Evolutionary conservation across 2,329 filamentous ascomycete species (phyloP).

Genomic region (Ophiosphaerella herpotricha): DNA sequence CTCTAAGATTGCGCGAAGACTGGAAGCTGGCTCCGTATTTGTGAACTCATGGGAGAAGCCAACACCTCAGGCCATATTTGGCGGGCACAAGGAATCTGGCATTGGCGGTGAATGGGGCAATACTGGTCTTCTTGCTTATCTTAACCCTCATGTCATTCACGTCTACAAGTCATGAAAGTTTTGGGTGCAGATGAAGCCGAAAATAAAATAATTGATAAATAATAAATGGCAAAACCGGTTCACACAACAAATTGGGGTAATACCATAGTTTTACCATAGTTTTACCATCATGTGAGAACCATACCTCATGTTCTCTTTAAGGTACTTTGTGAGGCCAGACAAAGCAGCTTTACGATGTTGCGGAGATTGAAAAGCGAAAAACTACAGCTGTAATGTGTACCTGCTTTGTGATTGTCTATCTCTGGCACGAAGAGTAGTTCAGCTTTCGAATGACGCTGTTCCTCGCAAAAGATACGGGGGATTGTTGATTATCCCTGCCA

Average conservation of each 20-base stretch:
- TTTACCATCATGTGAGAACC: too few species aligned
- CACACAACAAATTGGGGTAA: not conserved
- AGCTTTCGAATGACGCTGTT: too few species aligned
- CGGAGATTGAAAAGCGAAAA: too few species aligned
- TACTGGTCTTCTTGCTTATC: conserved; percentile 52
- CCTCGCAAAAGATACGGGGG: too few species aligned
- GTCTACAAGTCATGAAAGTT: conserved; percentile 47
- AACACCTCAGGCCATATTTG: conserved; percentile 61
- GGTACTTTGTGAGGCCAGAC: too few species aligned
- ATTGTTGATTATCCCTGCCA: too few species aligned
- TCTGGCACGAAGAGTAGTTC: too few species aligned
- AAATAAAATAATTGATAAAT: conserved; percentile 4
- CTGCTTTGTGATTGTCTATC: too few species aligned
- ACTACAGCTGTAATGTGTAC: too few species aligned
- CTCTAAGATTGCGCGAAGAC: conserved; percentile 51
- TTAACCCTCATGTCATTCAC: conserved; percentile 54
- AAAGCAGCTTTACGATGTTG: too few species aligned
- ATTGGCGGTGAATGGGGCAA: conserved; percentile 70
- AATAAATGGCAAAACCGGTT: not conserved
- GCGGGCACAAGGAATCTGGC: conserved; percentile 78
- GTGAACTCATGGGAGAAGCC: conserved; percentile 59
- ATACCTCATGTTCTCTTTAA: too few species aligned
- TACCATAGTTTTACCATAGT: too few species aligned
- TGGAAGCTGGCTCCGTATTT: conserved; percentile 62
- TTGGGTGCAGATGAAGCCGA: not conserved